phyloP scores from a whole-genome alignment of 352 stramenopile species.

The Vaucheria bursata region DNA sequence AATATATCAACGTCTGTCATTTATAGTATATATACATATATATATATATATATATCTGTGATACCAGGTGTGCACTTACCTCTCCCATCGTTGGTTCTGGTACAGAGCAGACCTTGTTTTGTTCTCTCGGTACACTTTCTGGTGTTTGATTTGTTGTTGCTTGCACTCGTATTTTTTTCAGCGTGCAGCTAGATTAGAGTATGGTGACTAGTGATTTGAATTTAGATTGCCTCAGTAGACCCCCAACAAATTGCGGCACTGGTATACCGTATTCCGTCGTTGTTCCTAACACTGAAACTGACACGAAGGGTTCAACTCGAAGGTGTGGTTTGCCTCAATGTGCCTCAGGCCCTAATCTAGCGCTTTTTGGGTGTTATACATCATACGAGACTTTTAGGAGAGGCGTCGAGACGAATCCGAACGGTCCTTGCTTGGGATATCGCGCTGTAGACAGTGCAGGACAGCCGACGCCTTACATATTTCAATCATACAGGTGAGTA shows the following conservation, averaged over 20 bases:
- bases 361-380: conserved; percentile 31
- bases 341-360: conserved; percentile 19
- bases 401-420: conserved; percentile 30
- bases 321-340: conserved; percentile 26
- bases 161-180: too few relatives aligned
- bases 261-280: conserved; percentile 39
- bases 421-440: conserved; percentile 47
- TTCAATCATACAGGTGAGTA: conserved; percentile 47
- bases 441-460: conserved; percentile 46
- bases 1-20: too few relatives aligned
- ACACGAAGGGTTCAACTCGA: conserved; percentile 21
- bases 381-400: conserved; percentile 46
- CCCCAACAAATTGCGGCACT: background rate
- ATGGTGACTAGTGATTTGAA: background rate
- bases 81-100: too few relatives aligned
- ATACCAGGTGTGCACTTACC: too few relatives aligned
- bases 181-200: too few relatives aligned
- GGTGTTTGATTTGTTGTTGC: too few relatives aligned
- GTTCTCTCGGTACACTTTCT: too few relatives aligned
- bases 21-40: too few relatives aligned
- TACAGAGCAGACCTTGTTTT: too few relatives aligned
- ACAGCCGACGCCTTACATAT: conserved; percentile 49
- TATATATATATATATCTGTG: too few relatives aligned
- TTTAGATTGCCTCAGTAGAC: background rate
- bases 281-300: conserved; percentile 44